Evolutionary conservation across 1,284 basidiomycete genomes (phyloP), one percentile per base, ranked within the genome.

Genomic region (Leccinum colubrinum): DNA sequence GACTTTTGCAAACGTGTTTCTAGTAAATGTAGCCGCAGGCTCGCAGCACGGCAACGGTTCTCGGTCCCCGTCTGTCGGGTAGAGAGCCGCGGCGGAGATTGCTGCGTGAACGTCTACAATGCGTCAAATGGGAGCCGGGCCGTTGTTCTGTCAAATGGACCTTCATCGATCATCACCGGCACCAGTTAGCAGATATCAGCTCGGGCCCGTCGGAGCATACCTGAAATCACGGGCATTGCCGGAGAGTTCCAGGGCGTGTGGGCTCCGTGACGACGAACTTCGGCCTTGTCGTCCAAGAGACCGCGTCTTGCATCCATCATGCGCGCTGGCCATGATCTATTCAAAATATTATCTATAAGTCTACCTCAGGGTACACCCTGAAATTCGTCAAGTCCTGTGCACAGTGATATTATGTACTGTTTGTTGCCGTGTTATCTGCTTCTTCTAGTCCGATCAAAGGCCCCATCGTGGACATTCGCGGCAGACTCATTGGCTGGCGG

Each of bases 371-470:
- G 72, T 65, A 65, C 63, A 74, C 72, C 72, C 72, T 65, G 64
- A 68, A 74, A 64, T 53, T 35, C 61, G 57, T 62, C 67, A 65
- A 62, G 68, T 64, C 69, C 63, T 62, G 60, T 48, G 62, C 56
- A 60, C 72, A 72, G 60, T 59, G 17, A 65, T 74, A 74, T 74
- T 76, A 74, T 76, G 72, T 74, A 64, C 56, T 63, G n/a, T 54
- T 58, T 60, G 56, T 35, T 48, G 62, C 65, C 64, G 62, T 63
- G 59, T 57, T 63, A 62, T 66, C 39, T 56, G 15, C 55, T 4
- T 25, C 62, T 71, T 69, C 65, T 65, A 68, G 63, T 58, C 65
- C 74, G 74, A 72, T 75, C 74, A 75, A 56, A 56, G 27, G 41
- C 64, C 64, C 54, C 54, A 25, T 55, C 54, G 15, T 55, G n/a